Evolutionary conservation across 2,329 filamentous ascomycete species (phyloP).

Genomic region (Fusarium caatingaense): DNA sequence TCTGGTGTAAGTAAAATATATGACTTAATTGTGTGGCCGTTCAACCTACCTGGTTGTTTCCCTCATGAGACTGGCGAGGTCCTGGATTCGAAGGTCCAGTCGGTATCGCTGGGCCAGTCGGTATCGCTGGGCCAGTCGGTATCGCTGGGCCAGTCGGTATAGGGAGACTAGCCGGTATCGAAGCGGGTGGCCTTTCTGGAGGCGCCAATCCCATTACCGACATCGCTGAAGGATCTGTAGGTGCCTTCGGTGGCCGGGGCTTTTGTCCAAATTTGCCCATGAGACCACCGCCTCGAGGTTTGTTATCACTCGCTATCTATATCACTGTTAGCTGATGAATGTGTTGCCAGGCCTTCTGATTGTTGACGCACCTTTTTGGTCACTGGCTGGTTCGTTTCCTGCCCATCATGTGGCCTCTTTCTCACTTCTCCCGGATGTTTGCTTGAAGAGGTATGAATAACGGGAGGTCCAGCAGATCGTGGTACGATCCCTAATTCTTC

Average conservation of each 20-base stretch:
- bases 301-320: constrained; percentile 49
- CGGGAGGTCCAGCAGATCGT: constrained; percentile 50
- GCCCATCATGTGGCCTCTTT: constrained; percentile 59
- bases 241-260: constrained; percentile 45
- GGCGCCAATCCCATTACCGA: constrained; percentile 62
- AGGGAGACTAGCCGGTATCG: constrained; percentile 27
- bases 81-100: constrained; percentile 39
- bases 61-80: constrained; percentile 28
- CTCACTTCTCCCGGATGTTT: constrained; percentile 47
- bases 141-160: constrained; percentile 27
- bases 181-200: constrained; percentile 56
- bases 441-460: constrained; percentile 54
- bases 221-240: constrained; percentile 65
- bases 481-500: constrained; percentile 33
- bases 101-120: constrained; percentile 28
- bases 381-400: constrained; percentile 47
- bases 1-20: constrained; percentile 29
- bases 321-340: constrained; percentile 39
- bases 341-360: neutral
- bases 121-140: constrained; percentile 29
- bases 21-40: neutral
- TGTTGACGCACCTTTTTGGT: constrained; percentile 57
- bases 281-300: constrained; percentile 48
- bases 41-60: constrained; percentile 39
- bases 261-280: constrained; percentile 53